A percentile compares a stretch with the other conserved stretches of the same genome.
Conservation (phyloP, 164 flowering plant species). For the Aristolochia fimbriata region DNA sequence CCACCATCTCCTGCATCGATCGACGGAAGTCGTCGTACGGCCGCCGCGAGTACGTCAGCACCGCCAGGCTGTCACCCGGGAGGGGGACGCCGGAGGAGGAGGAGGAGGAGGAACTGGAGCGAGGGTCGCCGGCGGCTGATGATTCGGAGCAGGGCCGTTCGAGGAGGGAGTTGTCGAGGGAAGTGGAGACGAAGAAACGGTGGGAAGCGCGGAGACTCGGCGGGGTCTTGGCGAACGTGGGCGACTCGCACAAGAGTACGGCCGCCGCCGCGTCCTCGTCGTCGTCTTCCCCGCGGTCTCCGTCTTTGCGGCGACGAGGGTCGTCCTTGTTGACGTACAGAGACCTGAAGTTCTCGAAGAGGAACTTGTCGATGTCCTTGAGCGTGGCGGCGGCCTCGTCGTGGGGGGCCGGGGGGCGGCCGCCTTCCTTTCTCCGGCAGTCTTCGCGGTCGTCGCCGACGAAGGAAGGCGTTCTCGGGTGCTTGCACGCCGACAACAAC, state of each 20-base stretch:
- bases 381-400: constrained; percentile 48
- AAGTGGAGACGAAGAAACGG: constrained; percentile 38
- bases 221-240: constrained; percentile 23
- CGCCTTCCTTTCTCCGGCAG: not conserved
- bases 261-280: no score
- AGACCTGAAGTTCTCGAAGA: constrained; percentile 60
- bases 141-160: constrained; percentile 9
- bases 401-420: no score
- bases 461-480: constrained; percentile 54
- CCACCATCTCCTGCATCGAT: constrained; percentile 58
- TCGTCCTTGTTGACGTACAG: no score
- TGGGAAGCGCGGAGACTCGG: constrained; percentile 23
- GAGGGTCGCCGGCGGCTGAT: not conserved
- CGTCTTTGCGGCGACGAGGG: constrained; percentile 12
- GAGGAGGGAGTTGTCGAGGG: constrained; percentile 29
- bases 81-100: no score
- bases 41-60: constrained; percentile 31
- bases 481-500: constrained; percentile 47
- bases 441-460: constrained; percentile 23
- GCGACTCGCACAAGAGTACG: constrained; percentile 14
- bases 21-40: constrained; percentile 54
- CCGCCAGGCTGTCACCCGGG: constrained; percentile 42
- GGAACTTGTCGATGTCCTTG: constrained; percentile 52
- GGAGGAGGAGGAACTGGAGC: not conserved
- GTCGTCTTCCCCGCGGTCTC: constrained; percentile 1